Evolutionary conservation across 1,284 basidiomycete genomes (phyloP).

Genomic region (Ceratobasidium sp.): DNA sequence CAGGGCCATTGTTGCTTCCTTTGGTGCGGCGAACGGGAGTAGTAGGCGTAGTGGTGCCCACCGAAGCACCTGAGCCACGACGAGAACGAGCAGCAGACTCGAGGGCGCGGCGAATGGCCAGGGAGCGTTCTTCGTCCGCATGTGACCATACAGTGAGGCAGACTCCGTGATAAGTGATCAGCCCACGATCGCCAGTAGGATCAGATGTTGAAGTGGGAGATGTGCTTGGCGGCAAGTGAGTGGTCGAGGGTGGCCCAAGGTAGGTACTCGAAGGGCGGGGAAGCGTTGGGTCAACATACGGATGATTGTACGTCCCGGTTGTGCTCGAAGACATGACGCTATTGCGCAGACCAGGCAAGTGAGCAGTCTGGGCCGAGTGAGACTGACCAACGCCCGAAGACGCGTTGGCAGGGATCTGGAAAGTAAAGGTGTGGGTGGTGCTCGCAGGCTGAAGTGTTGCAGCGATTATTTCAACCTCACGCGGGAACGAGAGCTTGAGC

Average conservation of each 20-base stretch:
- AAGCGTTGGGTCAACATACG: slow-evolving; percentile 39
- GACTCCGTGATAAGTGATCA: slow-evolving; percentile 83
- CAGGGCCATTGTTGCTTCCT: slow-evolving; percentile 66
- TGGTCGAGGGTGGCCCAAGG: slow-evolving; percentile 69
- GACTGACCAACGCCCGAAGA: slow-evolving; percentile 37
- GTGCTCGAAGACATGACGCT: slow-evolving; percentile 44
- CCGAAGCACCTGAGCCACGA: slow-evolving; percentile 37
- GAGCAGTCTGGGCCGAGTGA: slow-evolving; percentile 64
- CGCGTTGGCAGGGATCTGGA: slow-evolving; percentile 53
- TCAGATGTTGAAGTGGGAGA: slow-evolving; percentile 40
- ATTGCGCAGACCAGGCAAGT: slow-evolving; percentile 39
- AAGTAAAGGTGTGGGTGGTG: slow-evolving; percentile 92
- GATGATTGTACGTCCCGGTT: slow-evolving; percentile 42
- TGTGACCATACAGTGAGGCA: slow-evolving; percentile 94
- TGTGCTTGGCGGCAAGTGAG: slow-evolving; percentile 40
- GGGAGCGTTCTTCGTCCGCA: slow-evolving; percentile 84
- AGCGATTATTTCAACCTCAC: slow-evolving; percentile 93
- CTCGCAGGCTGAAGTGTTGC: slow-evolving; percentile 90
- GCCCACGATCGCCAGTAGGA: slow-evolving; percentile 42
- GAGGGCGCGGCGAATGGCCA: slow-evolving; percentile 79
- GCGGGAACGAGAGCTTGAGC: slow-evolving; percentile 89
- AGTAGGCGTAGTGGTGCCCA: slow-evolving; percentile 24
- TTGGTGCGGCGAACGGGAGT: slow-evolving; percentile 28
- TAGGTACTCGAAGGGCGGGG: slow-evolving; percentile 76
- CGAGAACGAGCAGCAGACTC: slow-evolving; percentile 55